Conservation (phyloP, 768 basidiomycete species). For the Lepiota brunneoincarnata region DNA sequence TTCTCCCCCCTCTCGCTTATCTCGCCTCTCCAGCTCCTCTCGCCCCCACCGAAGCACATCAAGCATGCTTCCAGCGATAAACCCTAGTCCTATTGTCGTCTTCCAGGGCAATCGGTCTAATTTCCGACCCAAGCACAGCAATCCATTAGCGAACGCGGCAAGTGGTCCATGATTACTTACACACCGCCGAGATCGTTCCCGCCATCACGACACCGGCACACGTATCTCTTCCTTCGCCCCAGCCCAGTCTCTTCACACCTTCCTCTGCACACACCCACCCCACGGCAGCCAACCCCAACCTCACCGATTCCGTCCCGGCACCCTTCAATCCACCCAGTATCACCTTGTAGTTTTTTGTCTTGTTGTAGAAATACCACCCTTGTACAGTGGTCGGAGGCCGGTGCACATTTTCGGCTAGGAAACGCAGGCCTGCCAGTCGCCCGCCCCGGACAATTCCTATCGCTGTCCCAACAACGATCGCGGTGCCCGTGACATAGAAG, state of each 20-base stretch:
- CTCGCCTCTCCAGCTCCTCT: slow-evolving; percentile 20
- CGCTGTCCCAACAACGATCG: slow-evolving; percentile 56
- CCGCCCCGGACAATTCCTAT: slow-evolving; percentile 76
- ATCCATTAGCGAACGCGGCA: neutral
- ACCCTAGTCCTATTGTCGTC: slow-evolving; percentile 49
- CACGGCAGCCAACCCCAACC: slow-evolving; percentile 38
- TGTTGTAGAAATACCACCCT: slow-evolving; percentile 96
- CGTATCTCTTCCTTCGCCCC: slow-evolving; percentile 41
- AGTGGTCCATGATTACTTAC: slow-evolving; percentile 30
- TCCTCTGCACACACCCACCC: slow-evolving; percentile 46
- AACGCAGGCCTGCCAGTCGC: slow-evolving; percentile 68
- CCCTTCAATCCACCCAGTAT: slow-evolving; percentile 70
- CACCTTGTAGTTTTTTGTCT: slow-evolving; percentile 91
- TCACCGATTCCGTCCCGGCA: slow-evolving; percentile 54
- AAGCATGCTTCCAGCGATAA: slow-evolving; percentile 54
- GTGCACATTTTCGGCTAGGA: slow-evolving; percentile 92
- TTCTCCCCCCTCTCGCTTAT: slow-evolving; percentile 4
- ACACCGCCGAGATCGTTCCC: slow-evolving; percentile 50
- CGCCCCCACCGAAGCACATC: slow-evolving; percentile 40
- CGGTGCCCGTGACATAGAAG: slow-evolving; percentile 59
- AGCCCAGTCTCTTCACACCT: slow-evolving; percentile 33
- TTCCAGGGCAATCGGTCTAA: slow-evolving; percentile 60
- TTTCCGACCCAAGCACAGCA: neutral
- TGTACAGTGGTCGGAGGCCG: slow-evolving; percentile 79
- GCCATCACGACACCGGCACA: slow-evolving; percentile 68